Evolutionary conservation across 768 basidiomycete species (phyloP).

Genomic region (Trametes meyenii): DNA sequence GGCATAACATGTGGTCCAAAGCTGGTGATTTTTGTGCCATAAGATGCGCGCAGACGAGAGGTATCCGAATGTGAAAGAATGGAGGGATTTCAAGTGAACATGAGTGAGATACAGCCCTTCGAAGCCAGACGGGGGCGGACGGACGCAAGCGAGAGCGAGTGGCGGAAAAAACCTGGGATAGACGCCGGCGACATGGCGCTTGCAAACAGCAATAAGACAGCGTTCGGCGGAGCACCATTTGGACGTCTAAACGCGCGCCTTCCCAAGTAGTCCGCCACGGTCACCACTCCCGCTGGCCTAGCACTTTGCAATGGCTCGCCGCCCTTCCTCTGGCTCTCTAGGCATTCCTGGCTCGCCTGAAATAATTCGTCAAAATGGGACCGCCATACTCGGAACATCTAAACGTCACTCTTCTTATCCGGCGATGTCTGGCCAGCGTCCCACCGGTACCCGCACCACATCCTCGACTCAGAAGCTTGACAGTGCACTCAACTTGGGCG

Average conservation of each 20-base stretch:
- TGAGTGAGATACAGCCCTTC: too few relatives aligned
- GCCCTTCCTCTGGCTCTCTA: constrained; percentile 39
- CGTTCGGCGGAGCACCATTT: too few relatives aligned
- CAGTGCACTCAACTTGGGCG: constrained; percentile 14
- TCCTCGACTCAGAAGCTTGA: constrained; percentile 26
- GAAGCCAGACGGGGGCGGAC: too few relatives aligned
- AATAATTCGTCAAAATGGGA: constrained; percentile 18
- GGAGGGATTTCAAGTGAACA: too few relatives aligned
- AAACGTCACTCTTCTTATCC: constrained; percentile 5
- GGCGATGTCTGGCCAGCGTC: constrained; percentile 3
- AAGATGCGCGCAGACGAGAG: too few relatives aligned
- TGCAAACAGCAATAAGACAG: too few relatives aligned
- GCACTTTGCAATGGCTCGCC: constrained; percentile 40
- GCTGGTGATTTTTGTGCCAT: too few relatives aligned
- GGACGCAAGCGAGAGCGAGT: too few relatives aligned
- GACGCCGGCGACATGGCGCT: too few relatives aligned
- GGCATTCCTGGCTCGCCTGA: constrained; percentile 31
- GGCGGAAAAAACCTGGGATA: too few relatives aligned
- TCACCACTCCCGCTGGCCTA: neutral
- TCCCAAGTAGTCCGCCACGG: neutral
- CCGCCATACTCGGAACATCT: constrained; percentile 27
- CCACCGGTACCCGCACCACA: constrained; percentile 13
- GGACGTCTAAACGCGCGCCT: neutral
- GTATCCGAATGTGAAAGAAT: too few relatives aligned
- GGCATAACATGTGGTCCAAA: too few relatives aligned